Evolutionary conservation across 1,139 yeast species (phyloP).

Genomic region (Yamadazyma epiphylla): DNA sequence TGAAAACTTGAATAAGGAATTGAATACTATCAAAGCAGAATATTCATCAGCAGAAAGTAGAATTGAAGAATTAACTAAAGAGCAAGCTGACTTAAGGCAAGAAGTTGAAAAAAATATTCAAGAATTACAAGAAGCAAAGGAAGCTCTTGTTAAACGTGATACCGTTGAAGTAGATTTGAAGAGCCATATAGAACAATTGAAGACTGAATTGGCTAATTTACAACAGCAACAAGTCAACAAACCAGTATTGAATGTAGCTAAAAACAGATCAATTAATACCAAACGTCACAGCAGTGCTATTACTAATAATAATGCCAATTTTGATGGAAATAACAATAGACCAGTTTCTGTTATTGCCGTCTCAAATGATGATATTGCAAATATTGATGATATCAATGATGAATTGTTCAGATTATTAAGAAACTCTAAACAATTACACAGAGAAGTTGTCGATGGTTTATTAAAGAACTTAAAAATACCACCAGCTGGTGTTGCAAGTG

Average conservation of each 20-base stretch:
- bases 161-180: slow-evolving; percentile 69
- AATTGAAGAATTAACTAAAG: slow-evolving; percentile 60
- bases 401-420: slow-evolving; percentile 71
- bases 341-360: slow-evolving; percentile 62
- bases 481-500: slow-evolving; percentile 76
- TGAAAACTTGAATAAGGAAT: slow-evolving; percentile 52
- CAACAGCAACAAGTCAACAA: slow-evolving; percentile 28
- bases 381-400: slow-evolving; percentile 66
- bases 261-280: slow-evolving; percentile 25
- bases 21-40: slow-evolving; percentile 54
- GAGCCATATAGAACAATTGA: slow-evolving; percentile 65
- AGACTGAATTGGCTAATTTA: slow-evolving; percentile 57
- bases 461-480: slow-evolving; percentile 89
- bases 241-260: slow-evolving; percentile 20
- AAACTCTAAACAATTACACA: slow-evolving; percentile 73
- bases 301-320: slow-evolving; percentile 25
- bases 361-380: slow-evolving; percentile 52
- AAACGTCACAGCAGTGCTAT: slow-evolving; percentile 38
- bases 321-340: slow-evolving; percentile 34
- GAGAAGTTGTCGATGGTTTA: slow-evolving; percentile 84
- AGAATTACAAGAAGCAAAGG: slow-evolving; percentile 61
- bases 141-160: slow-evolving; percentile 58
- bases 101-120: slow-evolving; percentile 61
- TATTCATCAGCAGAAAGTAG: slow-evolving; percentile 59
- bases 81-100: slow-evolving; percentile 60